Base-by-base conservation (phyloP, 2,329 filamentous ascomycete genomes). In the Calonectria hongkongensis region DNA sequence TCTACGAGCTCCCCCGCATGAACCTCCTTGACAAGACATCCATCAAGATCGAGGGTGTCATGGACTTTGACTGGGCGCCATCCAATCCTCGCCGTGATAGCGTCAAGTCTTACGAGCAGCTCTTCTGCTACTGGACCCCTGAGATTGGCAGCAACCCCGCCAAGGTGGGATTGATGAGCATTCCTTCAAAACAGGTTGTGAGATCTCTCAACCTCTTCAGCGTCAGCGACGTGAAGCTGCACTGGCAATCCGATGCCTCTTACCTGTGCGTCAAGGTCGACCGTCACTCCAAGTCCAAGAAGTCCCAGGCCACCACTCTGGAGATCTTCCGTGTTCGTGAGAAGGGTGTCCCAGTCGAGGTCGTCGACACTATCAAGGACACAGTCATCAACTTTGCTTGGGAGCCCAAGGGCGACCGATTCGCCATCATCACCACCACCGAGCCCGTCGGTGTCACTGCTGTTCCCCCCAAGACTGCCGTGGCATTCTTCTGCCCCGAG, bases 361-460 rank as follows among this genome's bases (percentile, higher is more conserved):
- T 98, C 70, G 95, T 99, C 65, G 97, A 99, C 85, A 95, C 94
- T 67, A 94, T 99, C 86, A 98, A 98, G 87, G 97, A 98, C 82
- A 98, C 96, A 1, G 97, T 99, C 79, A 98, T 99, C 87, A 99
- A 99, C 89, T 99, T 99, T 83, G 95, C 97, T 12, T 99, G 97
- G 97, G 97, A 99, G 83, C 97, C 97, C 75, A 98, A 98, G 88
- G 97, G 97, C 74, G 96, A 98, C 84, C 93, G 97, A 47, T 99
- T 99, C 84, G 95, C 98, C 77, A 93, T 98, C 82, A 99, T 99
- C 87, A 98, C 96, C 43, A 97, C 95, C 21, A 94, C 95, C 13
- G 97, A 99, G 86, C 92, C 94, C 3, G 89, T 92, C 48, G 92
- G 92, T 47, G 92, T 93, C 51, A 93, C 94, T 13, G 95, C 94